Base-by-base conservation (phyloP, 140 eudicot genomes). In the Erigeron philadelphicus region DNA sequence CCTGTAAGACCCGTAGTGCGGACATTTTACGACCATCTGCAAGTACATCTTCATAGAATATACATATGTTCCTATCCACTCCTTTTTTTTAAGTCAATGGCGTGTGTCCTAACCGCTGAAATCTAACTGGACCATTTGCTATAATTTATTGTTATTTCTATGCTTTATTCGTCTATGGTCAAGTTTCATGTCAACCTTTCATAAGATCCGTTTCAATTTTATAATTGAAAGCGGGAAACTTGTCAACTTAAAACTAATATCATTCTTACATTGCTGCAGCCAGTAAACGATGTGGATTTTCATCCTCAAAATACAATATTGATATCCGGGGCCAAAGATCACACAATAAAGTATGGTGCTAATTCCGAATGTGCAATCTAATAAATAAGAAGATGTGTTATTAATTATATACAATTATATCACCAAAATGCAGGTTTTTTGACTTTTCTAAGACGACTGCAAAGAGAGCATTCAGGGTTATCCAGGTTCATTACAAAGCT, bases 241-340 rank as follows among this genome's bases (percentile, higher is more conserved):
- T 6, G 18, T 58, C 70, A 38, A 11, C 31, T 38, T 49, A 41
- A 9, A 71, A 6, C 66, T 73, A 71, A 60, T 72, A 75, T 57
- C 44, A 62, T 49, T 54, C 53, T 74, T 72, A 49, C 66, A 43
- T 46, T 70, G 12, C 72, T 84, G 88, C 97, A 90, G 97, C 97
- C 97, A 62, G 76, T 90, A 77, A 90, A 90, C 75, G 97, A 90
- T 59, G 63, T 85, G 85, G 95, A 87, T 84, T 90, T 87, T 71
- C 95, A 90, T 84, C 97, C 97, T 62, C 95, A 83, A 56, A 90
- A 80, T 81, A 66, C 83, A 11, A 78, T 90, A 62, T 81, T 87
- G 66, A 85, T 90, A 77, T 87, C 97, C 1, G 95, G 95, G 53
- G 90, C 94, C 73, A 87, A 90, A 84, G 97, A 90, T 75, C 85